Conservation (phyloP, 768 basidiomycete genomes). For the Auriscalpium vulgare region DNA sequence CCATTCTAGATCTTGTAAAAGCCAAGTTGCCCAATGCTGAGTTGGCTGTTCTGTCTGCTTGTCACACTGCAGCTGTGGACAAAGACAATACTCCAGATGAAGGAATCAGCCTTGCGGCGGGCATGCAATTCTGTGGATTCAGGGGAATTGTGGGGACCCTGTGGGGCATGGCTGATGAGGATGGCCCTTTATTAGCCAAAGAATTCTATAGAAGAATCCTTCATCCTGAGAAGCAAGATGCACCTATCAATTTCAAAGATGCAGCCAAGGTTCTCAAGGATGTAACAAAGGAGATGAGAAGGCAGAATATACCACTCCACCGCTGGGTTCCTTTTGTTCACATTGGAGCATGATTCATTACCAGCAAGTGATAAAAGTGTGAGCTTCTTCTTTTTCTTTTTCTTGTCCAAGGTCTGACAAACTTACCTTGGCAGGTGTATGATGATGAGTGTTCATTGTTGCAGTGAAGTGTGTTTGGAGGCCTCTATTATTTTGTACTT, state of each 20-base stretch:
- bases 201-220: conserved; percentile 1
- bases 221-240: neutral
- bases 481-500: too few species aligned
- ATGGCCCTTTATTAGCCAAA: conserved; percentile 2
- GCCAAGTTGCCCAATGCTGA: conserved; percentile 1
- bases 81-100: conserved; percentile 4
- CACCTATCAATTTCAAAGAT: neutral
- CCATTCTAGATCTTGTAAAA: conserved; percentile 5
- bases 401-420: too few species aligned
- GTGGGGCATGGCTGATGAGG: conserved; percentile 11
- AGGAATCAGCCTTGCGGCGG: conserved; percentile 13
- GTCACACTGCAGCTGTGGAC: conserved; percentile 6
- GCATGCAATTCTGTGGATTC: conserved; percentile 12
- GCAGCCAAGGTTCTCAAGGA: neutral
- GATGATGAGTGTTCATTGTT: too few species aligned
- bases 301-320: neutral
- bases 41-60: conserved; percentile 7
- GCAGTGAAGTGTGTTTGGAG: too few species aligned
- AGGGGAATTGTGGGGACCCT: conserved; percentile 7
- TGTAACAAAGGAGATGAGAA: conserved; percentile 1
- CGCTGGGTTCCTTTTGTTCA: conserved; percentile 9
- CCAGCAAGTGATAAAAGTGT: neutral
- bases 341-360: neutral
- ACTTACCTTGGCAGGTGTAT: too few species aligned
- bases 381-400: neutral